A percentile compares a stretch with the other conserved stretches of the same genome.
These are phyloP conservation scores for Cyberlindnera xylosilytica DNA, from an alignment of 805 yeast genomes.

Conservation along the genomic window DNA sequence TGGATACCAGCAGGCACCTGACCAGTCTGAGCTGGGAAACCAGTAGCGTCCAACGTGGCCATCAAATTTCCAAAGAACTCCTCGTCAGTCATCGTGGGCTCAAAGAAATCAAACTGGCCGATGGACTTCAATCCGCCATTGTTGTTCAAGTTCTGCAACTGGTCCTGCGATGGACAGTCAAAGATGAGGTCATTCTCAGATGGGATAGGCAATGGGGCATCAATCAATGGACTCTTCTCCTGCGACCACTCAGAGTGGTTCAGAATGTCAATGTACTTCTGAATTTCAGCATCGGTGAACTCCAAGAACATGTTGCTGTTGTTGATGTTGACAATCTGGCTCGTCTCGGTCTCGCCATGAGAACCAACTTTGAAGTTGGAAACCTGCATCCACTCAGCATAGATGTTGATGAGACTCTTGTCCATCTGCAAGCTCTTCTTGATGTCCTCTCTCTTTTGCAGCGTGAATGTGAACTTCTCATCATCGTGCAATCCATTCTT, in stretches of 20 bases:
- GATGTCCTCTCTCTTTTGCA: slow-evolving; percentile 11
- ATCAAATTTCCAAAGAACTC: slow-evolving; percentile 9
- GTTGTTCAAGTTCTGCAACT: background rate
- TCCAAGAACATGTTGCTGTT: slow-evolving; percentile 15
- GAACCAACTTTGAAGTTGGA: slow-evolving; percentile 1
- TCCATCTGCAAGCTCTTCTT: slow-evolving; percentile 12
- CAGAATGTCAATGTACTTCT: background rate
- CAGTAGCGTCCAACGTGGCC: slow-evolving; percentile 1
- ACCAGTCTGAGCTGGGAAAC: too few species aligned
- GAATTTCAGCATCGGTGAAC: slow-evolving; percentile 6
- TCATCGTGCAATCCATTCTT: slow-evolving; percentile 5
- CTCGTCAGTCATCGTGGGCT: slow-evolving; percentile 6
- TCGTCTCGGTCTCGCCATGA: slow-evolving; percentile 3
- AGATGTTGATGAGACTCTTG: slow-evolving; percentile 11
- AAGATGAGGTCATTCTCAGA: background rate
- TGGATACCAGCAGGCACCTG: background rate
- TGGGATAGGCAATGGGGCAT: background rate
- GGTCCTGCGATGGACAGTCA: slow-evolving; percentile 3
- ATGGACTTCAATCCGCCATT: slow-evolving; percentile 1
- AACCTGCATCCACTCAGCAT: slow-evolving; percentile 20
- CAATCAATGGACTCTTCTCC: background rate
- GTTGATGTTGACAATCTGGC: slow-evolving; percentile 16
- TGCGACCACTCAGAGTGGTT: slow-evolving; percentile 4
- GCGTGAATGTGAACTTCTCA: background rate
- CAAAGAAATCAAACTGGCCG: slow-evolving; percentile 7